Base-by-base conservation (phyloP, 768 basidiomycete genomes). In the Clavulina sp. region DNA sequence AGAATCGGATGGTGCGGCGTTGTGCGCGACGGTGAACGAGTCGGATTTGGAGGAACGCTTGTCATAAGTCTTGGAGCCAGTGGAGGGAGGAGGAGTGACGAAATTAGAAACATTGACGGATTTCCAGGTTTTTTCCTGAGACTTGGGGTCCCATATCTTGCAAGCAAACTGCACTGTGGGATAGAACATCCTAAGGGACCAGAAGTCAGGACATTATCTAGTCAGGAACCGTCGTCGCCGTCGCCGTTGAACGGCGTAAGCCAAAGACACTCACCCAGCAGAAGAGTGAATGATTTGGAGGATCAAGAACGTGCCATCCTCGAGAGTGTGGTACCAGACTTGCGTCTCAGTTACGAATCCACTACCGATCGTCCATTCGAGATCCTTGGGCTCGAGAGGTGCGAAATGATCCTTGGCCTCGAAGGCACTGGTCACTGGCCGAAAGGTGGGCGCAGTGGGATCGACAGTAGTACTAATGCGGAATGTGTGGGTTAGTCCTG, bases 321-420 rank as follows among this genome's bases (percentile, higher is more conserved):
- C 77, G 5, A 84, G 70, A 58, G 82, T 73, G 41, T 80, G 70
- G 65, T 99, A 99, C 68, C 81, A 97, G 0, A 64, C 72, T 62
- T 95, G 88, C 0, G 93, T 95, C 65, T 97, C 95, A 0, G 89
- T 82, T 24, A 76, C 73, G 63, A 97, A 93, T 1, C 92, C 88
- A 47, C 77, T 71, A 0, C 78, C 69, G 64, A 84, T 88, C 29
- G 76, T 62, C 89, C 88, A 93, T 62, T 84, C 80, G 30, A 75
- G 74, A 64, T 93, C 89, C 58, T 73, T 73, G 19, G 73, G 67
- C 57, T 76, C 76, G 52, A 93, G 77, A 58, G 78, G 75, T n/a
- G 86, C 87, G 56, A 76, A 79, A 44, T 81, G 65, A 57, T 84
- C 76, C 4, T 71, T 68, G 9, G 71, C 67, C 41, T 72, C 63